Evolutionary conservation across 1,284 basidiomycete species (phyloP), one percentile per base, ranked within the genome.

Genomic region (Leccinum pachyderme): DNA sequence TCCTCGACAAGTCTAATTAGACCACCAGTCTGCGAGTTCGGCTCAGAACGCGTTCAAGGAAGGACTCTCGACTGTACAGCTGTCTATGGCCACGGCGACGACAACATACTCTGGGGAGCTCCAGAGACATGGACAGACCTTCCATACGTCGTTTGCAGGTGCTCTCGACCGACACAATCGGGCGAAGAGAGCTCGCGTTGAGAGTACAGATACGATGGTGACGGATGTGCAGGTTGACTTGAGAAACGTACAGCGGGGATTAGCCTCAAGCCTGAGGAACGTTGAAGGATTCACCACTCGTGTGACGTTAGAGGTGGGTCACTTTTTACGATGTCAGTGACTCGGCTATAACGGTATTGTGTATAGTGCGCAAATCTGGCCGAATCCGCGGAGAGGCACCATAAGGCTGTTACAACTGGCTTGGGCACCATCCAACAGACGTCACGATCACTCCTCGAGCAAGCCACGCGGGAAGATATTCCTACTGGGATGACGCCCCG

Each of bases 401-500:
- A 74, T 53, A 71, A 72, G 39, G 63, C 71, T 18, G 71, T 77
- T 1, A 67, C 66, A 11, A 65, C 69, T 7, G 75, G 80, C 24
- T 63, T 90, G 5, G 66, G 75, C 2, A 70, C 75, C 5, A 68
- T 88, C 18, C 77, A 81, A 45, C 73, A 79, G 33, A 77, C 77
- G 1, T 78, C 80, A 7, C 73, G 77, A 32, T 72, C 73, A 11
- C 72, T 91, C n/a, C 63, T 79, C 4, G 78, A 82, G 25, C 74
- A 84, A 52, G 88, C 85, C 6, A 77, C 81, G 3, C 77, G 73
- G 53, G 82, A 85, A 54, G 89, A 89, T 61, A 67, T 72, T 29
- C 72, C 85, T 3, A 88, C 84, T 9, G 89, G 89, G 8, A 72
- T 72, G 52, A 92, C 89, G 4, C 90, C 90, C 27, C 80, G 80